Evolutionary conservation across 176 grass and related monocot species (phyloP).

Genomic region (Dendrocalamus sinicus): DNA sequence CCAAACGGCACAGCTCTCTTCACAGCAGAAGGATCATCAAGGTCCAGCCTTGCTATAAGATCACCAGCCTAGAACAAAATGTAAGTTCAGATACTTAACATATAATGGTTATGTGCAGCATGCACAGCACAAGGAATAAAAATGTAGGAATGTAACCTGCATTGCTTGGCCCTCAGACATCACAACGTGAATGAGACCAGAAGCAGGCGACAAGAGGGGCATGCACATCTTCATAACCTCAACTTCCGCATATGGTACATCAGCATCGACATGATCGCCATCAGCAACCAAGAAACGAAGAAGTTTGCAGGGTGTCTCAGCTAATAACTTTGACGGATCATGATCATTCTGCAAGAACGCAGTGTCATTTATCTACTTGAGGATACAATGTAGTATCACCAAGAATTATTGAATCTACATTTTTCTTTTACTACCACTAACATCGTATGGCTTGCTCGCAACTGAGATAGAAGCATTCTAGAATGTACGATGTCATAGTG

Average conservation of each 20-base stretch:
- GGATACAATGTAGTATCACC: neutral
- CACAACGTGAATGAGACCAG: constrained; percentile 82
- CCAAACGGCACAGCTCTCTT: constrained; percentile 83
- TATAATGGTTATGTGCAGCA: constrained; percentile 30
- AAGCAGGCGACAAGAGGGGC: constrained; percentile 88
- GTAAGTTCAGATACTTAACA: constrained; percentile 22
- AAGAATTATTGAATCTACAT: constrained; percentile 25
- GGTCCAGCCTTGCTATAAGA: constrained; percentile 90
- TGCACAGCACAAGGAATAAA: constrained; percentile 1
- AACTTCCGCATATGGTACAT: constrained; percentile 89
- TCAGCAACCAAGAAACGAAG: constrained; percentile 94
- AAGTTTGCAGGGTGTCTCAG: constrained; percentile 98
- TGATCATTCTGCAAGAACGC: constrained; percentile 87
- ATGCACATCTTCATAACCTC: constrained; percentile 99
- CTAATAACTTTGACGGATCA: constrained; percentile 92
- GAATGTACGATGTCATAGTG: neutral
- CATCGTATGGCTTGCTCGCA: neutral
- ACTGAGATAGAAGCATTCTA: constrained; percentile 3
- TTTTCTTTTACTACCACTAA: constrained; percentile 14
- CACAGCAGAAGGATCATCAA: constrained; percentile 95
- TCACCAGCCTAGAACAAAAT: constrained; percentile 74
- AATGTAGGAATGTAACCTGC: constrained; percentile 57
- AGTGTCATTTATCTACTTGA: constrained; percentile 14
- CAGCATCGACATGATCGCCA: constrained; percentile 86
- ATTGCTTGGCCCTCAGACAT: constrained; percentile 96